Base-by-base conservation (phyloP, 768 basidiomycete genomes). In the Dentipellis sp. region DNA sequence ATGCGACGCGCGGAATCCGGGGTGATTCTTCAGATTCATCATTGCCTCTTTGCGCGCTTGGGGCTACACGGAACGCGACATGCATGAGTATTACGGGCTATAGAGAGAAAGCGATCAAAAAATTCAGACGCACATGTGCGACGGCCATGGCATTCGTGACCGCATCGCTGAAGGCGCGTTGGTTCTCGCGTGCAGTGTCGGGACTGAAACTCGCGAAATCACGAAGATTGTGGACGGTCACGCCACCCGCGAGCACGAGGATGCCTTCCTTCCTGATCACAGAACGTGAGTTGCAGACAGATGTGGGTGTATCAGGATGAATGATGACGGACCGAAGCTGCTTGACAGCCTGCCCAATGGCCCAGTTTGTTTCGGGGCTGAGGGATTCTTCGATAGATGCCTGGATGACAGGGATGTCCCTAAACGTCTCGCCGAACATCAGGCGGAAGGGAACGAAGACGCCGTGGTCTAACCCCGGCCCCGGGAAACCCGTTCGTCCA, bases 391-490 rank as follows among this genome's bases (percentile, higher is more conserved):
- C 82, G 53, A 90, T 83, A 37, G 81, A 83, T 2, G 80, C 83
- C 69, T 90, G 77, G 17, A 90, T 78, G 62, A 91, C 77, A 2
- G 89, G 89, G 16, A 91, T 70, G 5, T 77, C 74, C 22, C 65
- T 74, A 56, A 83, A 78, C 49, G 77, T 76, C 49, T 83, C 78
- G 7, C 85, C 84, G 63, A 91, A 90, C 88, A 91, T 91, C 57
- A 84, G 65, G 47, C 76, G 73, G 74, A 91, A 88, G 2, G 89
- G 89, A 11, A 91, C 73, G 65, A 90, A 91, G 47, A 90, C 86
- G 21, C 88, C 89, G 62, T 89, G 87, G 64, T 89, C 87, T 0
- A 89, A 68, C 6, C 87, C 88, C 0, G 84, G 78, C 0, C 83
- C 84, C 48, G 62, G 49, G 63, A 80, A 83, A 0, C 85, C 84